phyloP scores from a whole-genome alignment of 2,329 filamentous ascomycete genomes.

The Alternaria gaisen region DNA sequence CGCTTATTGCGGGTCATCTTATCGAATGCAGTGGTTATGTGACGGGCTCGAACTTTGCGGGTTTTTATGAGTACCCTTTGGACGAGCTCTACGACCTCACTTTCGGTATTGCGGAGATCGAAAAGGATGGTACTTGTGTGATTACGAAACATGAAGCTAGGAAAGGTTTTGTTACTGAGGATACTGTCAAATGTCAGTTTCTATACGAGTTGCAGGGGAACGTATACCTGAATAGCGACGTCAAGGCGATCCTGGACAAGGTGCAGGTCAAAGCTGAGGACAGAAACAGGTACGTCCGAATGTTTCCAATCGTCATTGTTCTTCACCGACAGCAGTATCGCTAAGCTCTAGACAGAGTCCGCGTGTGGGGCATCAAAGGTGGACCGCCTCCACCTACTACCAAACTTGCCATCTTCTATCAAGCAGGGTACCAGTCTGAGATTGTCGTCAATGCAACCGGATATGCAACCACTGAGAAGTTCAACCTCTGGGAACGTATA shows the following conservation, averaged over 20 bases:
- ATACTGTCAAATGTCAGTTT: conserved; percentile 53
- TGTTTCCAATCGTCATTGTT: neutral
- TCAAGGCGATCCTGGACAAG: conserved; percentile 52
- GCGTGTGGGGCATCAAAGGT: conserved; percentile 51
- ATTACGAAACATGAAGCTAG: conserved; percentile 60
- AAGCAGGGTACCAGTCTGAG: conserved; percentile 53
- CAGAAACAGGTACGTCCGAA: conserved; percentile 42
- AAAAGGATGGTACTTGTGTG: conserved; percentile 55
- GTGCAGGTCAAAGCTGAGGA: conserved; percentile 46
- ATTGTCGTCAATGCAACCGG: conserved; percentile 47
- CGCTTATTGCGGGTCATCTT: conserved; percentile 55
- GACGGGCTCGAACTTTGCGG: conserved; percentile 64
- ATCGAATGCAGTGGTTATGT: conserved; percentile 61
- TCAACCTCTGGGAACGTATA: conserved; percentile 60
- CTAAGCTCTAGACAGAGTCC: conserved; percentile 33
- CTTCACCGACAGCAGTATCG: neutral
- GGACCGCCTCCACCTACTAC: conserved; percentile 52
- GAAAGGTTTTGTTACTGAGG: conserved; percentile 49
- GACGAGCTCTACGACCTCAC: conserved; percentile 56
- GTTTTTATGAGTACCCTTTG: conserved; percentile 57
- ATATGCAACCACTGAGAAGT: conserved; percentile 61
- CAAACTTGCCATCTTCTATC: conserved; percentile 53
- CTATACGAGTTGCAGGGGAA: conserved; percentile 60
- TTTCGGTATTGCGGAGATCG: conserved; percentile 62
- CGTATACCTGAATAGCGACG: conserved; percentile 57